Percentiles rank a stretch among this genome's conserved stretches.
phyloP scores from a whole-genome alignment of 75 land plant genomes.

The Pinus tabuliformis region DNA sequence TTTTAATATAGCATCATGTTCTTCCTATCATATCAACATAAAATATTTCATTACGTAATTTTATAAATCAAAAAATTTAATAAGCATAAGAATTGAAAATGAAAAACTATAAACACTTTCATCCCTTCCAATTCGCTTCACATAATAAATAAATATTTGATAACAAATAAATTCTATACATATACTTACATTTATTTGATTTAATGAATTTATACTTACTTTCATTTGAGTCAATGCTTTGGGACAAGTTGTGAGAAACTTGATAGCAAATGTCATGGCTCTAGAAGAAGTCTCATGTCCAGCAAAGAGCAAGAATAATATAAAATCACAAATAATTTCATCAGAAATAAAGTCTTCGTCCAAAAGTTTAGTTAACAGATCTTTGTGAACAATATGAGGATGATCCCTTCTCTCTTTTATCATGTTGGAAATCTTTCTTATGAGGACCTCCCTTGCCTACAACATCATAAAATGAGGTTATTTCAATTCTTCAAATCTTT shows the following conservation, averaged over 20 bases:
- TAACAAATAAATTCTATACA: too few species aligned
- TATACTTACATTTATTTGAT: too few species aligned
- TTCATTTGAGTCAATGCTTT: too few species aligned
- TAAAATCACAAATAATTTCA: neutral
- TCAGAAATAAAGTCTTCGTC: neutral
- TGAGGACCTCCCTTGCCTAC: neutral
- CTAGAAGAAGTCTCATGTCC: conserved; percentile 14
- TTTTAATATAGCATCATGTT: neutral
- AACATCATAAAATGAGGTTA: neutral
- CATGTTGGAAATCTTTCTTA: neutral
- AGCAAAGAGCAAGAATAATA: conserved; percentile 8
- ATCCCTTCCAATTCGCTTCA: neutral
- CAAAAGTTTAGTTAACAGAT: conserved; percentile 5
- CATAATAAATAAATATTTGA: too few species aligned
- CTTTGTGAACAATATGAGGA: neutral
- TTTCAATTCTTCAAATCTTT: neutral
- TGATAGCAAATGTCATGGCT: conserved; percentile 11
- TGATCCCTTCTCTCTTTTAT: neutral
- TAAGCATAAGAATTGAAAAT: neutral
- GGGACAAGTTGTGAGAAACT: conserved; percentile 8
- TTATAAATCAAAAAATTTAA: too few species aligned
- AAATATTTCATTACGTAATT: neutral
- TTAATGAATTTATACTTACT: too few species aligned
- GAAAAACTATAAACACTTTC: neutral
- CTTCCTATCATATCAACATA: neutral